Evolutionary conservation across 1,284 basidiomycete species (phyloP), one percentile per base, ranked within the genome.

Genomic region (Boletus calvinii): DNA sequence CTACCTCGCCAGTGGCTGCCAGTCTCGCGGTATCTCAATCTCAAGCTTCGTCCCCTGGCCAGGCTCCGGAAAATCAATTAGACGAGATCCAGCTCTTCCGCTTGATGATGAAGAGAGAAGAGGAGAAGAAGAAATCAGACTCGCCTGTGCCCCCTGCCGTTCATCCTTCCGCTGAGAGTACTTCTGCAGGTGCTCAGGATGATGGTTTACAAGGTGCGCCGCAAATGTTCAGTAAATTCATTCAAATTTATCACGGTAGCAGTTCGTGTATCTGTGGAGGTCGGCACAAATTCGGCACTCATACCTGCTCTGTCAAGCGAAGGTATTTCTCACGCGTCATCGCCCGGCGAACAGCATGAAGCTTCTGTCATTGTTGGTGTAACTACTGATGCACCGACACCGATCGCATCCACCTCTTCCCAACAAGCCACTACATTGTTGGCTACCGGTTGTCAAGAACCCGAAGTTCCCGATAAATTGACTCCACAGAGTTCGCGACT

Each of bases 31-130:
- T 48, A 37, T 51, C 68, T 18, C 65, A 68, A 40, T 52, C 61
- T n/a, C 72, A 65, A 43, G 46, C 68, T n/a, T 67, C 71, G 17
- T 53, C 64, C 43, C 41, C 59, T 17, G 41, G 36, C 22, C 60
- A 54, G 45, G 43, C 53, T 36, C 39, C 62, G 11, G 72, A 75
- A 35, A 73, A 66, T 37, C 76, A 73, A 12, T 68, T 92, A 54
- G 90, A 94, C 66, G 90, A 92, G 68, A 93, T 94, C 39, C 90
- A 93, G 60, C 72, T 90, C 32, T 93, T 94, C 79, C 90, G 87
- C 62, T 66, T 90, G 62, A 76, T 92, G 75, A 93, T 94, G 88
- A 88, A 87, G 68, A 77, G 82, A 58, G 90, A 91, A 61, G 84
- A 87, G 56, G 83, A 87, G 60, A 88, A 85, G 69, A 85, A 81